These are phyloP conservation scores for Acrodontium crateriforme DNA, from an alignment of 2,329 filamentous ascomycete species.

Conservation along the genomic window DNA sequence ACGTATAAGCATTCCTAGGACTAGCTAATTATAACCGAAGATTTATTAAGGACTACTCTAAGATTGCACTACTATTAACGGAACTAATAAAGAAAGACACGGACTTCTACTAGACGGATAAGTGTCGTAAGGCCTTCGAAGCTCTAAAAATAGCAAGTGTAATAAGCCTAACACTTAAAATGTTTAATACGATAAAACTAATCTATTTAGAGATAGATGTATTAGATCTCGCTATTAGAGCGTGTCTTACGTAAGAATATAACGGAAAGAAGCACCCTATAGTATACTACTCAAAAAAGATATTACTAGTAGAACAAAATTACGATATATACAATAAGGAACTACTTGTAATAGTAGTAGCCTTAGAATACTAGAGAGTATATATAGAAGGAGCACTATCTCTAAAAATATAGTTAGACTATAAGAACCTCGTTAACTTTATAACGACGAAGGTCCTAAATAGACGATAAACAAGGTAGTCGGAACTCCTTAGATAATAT, in stretches of 20 bases:
- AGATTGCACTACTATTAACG: conserved; percentile 4
- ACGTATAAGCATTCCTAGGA: too few relatives aligned
- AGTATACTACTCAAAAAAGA: conserved; percentile 15
- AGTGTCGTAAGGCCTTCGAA: conserved; percentile 2
- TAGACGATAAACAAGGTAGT: too few relatives aligned
- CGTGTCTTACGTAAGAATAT: not conserved
- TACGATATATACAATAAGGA: too few relatives aligned
- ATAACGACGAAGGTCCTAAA: conserved; percentile 18
- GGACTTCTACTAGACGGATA: conserved; percentile 4
- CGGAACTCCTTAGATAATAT: too few relatives aligned
- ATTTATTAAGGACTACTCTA: conserved; percentile 7
- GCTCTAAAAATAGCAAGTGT: conserved; percentile 3
- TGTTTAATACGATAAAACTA: conserved; percentile 4
- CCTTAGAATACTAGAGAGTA: too few relatives aligned
- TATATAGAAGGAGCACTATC: too few relatives aligned
- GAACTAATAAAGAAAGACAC: conserved; percentile 6
- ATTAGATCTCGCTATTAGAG: too few relatives aligned
- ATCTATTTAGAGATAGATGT: conserved; percentile 3
- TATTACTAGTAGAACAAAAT: conserved; percentile 15
- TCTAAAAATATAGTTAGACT: too few relatives aligned
- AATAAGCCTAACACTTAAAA: conserved; percentile 2
- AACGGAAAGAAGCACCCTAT: conserved; percentile 6
- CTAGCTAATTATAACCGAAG: conserved; percentile 7
- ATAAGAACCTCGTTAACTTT: too few relatives aligned
- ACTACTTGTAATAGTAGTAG: too few relatives aligned